Evolutionary conservation across 2,329 filamentous ascomycete genomes (phyloP), one percentile per base, ranked within the genome.

Genomic region (Colletotrichum gigasporum): DNA sequence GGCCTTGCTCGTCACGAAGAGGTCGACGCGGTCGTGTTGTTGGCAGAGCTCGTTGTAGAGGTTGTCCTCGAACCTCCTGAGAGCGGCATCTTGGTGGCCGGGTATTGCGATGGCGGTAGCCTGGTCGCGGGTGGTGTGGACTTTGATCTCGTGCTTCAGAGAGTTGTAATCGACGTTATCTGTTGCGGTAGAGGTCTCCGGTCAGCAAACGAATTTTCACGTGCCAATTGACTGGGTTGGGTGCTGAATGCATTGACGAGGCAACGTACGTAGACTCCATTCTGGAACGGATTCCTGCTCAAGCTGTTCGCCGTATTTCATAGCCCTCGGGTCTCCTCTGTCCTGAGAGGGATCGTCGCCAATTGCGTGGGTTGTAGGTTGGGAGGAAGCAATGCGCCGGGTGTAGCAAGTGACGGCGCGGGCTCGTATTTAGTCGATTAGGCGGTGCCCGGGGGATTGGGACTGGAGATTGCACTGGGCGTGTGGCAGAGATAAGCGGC

Each of bases 121-220:
- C 71, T 91, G 87, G 75, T 90, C 87, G 44, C 85, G 86, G 11
- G 89, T 90, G 2, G 93, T 96, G 73, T 93, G 87, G 65, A 86
- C 86, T 76, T 95, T 96, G 82, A 96, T 95, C 72, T 92, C 85
- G 75, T 92, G 86, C 78, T 96, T 96, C 68, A 96, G 85, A 50
- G 91, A 91, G 75, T 95, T 93, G 82, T 96, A 96, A 76, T 96
- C 93, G 77, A 96, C 88, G 77, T 96, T 96, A 75, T 94, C 90
- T 93, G 75, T 32, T 24, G 44, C 12, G 12, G 6, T 26, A 8
- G 12, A 44, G 32, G 30, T 18, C 35, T 48, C 22, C 26, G 20
- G 60, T 63, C 18, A 63, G 60, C 32, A 28, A 35, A 11, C 5
- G 10, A 22, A n/a, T 32, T 42, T 54, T 58, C 52, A 50, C 59